Evolutionary conservation across 345 rosid species (phyloP).

Genomic region (Chamaenerion angustifolium): DNA sequence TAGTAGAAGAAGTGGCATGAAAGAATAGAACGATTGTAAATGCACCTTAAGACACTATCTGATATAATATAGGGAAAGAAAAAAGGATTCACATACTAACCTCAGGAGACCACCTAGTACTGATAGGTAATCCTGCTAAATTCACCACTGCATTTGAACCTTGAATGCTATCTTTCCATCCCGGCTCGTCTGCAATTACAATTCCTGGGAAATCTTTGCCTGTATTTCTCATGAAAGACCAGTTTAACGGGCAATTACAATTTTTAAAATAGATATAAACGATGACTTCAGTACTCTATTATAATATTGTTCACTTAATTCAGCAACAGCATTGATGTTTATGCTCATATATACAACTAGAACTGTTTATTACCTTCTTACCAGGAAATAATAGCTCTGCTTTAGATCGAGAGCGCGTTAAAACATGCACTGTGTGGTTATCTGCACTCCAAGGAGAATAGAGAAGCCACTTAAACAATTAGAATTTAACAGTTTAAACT

Average conservation of each 20-base stretch:
- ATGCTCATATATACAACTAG: slow-evolving; percentile 7
- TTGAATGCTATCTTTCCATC: slow-evolving; percentile 59
- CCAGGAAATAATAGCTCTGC: slow-evolving; percentile 87
- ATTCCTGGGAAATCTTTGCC: slow-evolving; percentile 62
- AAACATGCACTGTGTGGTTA: slow-evolving; percentile 49
- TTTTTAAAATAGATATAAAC: no score
- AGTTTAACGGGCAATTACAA: no score
- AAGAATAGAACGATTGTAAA: not conserved
- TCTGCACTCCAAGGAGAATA: slow-evolving; percentile 27
- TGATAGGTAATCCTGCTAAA: slow-evolving; percentile 82
- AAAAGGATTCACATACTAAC: slow-evolving; percentile 21
- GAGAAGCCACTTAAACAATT: slow-evolving; percentile 5
- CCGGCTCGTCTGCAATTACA: slow-evolving; percentile 55
- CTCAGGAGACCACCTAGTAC: slow-evolving; percentile 92
- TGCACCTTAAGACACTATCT: not conserved
- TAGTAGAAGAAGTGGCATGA: not conserved
- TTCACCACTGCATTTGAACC: slow-evolving; percentile 83
- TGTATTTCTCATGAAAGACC: slow-evolving; percentile 13
- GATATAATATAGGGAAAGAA: slow-evolving; percentile 2
- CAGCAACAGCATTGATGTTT: not conserved
- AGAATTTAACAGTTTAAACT: not conserved
- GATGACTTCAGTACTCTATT: not conserved
- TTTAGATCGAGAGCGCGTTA: slow-evolving; percentile 79
- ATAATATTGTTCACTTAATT: not conserved
- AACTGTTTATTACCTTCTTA: slow-evolving; percentile 71